Evolutionary conservation across 192 early-diverging fungal genomes (phyloP), one percentile per base, ranked within the genome.

Genomic region (Coemansia sp.): DNA sequence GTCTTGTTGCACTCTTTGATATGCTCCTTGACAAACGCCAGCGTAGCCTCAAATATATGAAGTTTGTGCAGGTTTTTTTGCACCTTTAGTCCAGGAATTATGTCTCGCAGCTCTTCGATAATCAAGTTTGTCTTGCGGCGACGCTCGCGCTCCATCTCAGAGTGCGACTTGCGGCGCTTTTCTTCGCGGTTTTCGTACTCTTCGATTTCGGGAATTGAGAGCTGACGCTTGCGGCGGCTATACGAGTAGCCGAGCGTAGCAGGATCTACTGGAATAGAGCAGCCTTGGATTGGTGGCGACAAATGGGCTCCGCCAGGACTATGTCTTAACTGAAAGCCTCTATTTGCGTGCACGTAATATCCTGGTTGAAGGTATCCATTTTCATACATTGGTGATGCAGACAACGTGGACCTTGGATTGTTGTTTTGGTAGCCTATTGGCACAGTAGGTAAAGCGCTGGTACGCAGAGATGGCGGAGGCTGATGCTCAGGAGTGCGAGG

Each of bases 51-150:
- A 7, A 81, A 62, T 6, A 81, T 69, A 21, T 81, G 69, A 23
- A 81, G 73, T 49, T 81, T 81, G 23, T 75, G 73, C 54, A 56
- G 25, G 10, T 56, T 32, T 56, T 32, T 27, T 23, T 27, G 54
- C 15, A 37, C 54, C 23, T 47, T 32, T 4, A 63, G 35, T 55
- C 59, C 57, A 6, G 93, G 92, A 15, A 93, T 86, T 5, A 95
- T 74, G 24, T 76, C 67, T 70, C 89, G 89, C 29, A 95, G 83
- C 49, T 90, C 85, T 41, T 87, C 63, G 25, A 95, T 89, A 69
- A 90, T 87, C 58, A 88, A 86, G 69, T 95, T 95, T 66, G 91
- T 95, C 24, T 89, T 84, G 60, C 94, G 92, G 23, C 94, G 88
- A 38, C 92, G 86, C 41, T 88, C 79, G 4, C 92, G 83, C 73